These are phyloP conservation scores for Saccharomycopsis phalli DNA, from an alignment of 1,139 yeast species.

Conservation along the genomic window DNA sequence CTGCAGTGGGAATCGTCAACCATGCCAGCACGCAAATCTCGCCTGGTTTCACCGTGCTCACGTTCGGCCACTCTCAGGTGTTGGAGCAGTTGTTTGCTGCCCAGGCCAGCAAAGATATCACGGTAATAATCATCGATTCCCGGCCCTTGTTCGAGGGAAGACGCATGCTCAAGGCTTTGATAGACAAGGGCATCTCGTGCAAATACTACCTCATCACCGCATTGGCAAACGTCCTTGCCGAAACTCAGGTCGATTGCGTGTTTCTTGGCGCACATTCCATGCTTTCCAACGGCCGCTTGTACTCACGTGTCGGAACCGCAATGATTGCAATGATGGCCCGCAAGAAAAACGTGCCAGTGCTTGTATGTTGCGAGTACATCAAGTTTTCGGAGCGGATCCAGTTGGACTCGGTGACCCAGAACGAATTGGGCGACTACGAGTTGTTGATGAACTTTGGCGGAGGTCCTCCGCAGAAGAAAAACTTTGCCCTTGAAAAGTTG, in stretches of 20 bases:
- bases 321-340: conserved; percentile 87
- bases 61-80: conserved; percentile 85
- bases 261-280: conserved; percentile 96
- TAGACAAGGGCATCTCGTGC: conserved; percentile 44
- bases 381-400: conserved; percentile 95
- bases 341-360: conserved; percentile 81
- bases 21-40: conserved; percentile 71
- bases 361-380: conserved; percentile 91
- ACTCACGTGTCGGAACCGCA: conserved; percentile 93
- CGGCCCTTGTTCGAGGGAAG: conserved; percentile 94
- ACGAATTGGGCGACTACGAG: conserved; percentile 84
- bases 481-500: conserved; percentile 60
- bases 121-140: conserved; percentile 86
- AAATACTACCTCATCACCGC: conserved; percentile 76
- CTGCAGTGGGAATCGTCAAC: conserved; percentile 77
- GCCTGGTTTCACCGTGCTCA: conserved; percentile 71
- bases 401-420: conserved; percentile 86
- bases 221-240: conserved; percentile 67
- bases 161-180: conserved; percentile 54
- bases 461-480: conserved; percentile 52
- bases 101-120: conserved; percentile 57
- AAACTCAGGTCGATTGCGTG: conserved; percentile 83
- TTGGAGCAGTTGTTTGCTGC: conserved; percentile 65
- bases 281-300: conserved; percentile 88
- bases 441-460: conserved; percentile 46